These are phyloP conservation scores for Pachyrhizus erosus DNA, from an alignment of 306 rosid genomes.

Conservation along the genomic window DNA sequence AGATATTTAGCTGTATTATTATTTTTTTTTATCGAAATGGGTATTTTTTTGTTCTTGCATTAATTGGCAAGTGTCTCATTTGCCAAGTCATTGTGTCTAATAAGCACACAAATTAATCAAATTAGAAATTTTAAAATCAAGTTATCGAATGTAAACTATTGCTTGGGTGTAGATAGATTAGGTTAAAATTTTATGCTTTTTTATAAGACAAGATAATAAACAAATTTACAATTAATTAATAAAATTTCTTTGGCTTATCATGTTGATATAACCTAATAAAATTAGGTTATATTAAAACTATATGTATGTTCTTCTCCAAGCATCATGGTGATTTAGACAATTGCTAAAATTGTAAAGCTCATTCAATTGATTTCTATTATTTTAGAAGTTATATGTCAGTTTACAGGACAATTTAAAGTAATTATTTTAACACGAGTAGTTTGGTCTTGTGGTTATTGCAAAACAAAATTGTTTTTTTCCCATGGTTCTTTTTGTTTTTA, in stretches of 20 bases:
- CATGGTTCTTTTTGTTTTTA: background rate
- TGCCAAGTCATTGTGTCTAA: background rate
- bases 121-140: background rate
- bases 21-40: background rate
- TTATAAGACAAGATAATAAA: background rate
- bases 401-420: background rate
- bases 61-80: background rate
- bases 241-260: no score
- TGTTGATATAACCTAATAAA: background rate
- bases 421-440: background rate
- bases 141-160: background rate
- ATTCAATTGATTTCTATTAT: background rate
- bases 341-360: background rate
- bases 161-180: background rate
- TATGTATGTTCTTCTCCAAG: background rate
- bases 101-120: background rate
- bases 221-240: no score
- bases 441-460: background rate
- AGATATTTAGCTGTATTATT: no score
- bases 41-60: background rate
- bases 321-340: background rate
- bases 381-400: background rate
- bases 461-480: background rate
- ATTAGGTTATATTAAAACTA: background rate
- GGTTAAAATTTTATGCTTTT: background rate